Evolutionary conservation across 1,284 basidiomycete species (phyloP), one percentile per base, ranked within the genome.

Genomic region (Apiotrichum veenhuisii): DNA sequence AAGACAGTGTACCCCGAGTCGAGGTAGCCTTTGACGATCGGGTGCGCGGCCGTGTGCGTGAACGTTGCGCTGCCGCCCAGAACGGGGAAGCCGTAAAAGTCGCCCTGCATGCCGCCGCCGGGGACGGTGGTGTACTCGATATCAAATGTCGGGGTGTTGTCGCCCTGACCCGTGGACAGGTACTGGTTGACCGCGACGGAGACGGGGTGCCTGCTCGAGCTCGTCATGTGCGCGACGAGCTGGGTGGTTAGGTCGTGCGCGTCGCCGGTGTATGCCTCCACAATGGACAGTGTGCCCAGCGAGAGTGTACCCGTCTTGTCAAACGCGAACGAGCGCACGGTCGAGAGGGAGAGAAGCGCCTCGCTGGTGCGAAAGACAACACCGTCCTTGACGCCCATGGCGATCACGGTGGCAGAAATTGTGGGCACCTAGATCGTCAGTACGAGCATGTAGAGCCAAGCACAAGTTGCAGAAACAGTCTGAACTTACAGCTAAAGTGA

Each of bases 221-320:
- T 18, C 14, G 50, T 51, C 27, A 51, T 33, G 20, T 33, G 15
- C 2, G 26, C 15, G 14, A 43, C 41, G 20, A 51, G 50, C 30
- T 42, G n/a, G 40, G 30, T 26, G 17, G 41, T 27, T 22, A 34
- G 18, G 36, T 46, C 27, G 30, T 8, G 9, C 8, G 9, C 47
- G 47, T 36, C 23, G 47, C 43, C 45, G 10, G 45, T 46, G 30
- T 20, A 46, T 9, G 48, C 48, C 18, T 41, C 26, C 1, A 50
- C 48, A 52, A 59, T 25, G 4, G 54, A 36, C 17, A 62, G 48
- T 9, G 42, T 27, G 22, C 54, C 52, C 15, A 50, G 53, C 2
- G 57, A 58, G 15, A 62, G 73, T 2, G 80, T 81, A 0, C 80
- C 80, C 0, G 80, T 82, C 76, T 81, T 82, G 71, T 81, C 80